Base-by-base conservation (phyloP, 495 filamentous ascomycete species). In the Aspergillus mulundensis region DNA sequence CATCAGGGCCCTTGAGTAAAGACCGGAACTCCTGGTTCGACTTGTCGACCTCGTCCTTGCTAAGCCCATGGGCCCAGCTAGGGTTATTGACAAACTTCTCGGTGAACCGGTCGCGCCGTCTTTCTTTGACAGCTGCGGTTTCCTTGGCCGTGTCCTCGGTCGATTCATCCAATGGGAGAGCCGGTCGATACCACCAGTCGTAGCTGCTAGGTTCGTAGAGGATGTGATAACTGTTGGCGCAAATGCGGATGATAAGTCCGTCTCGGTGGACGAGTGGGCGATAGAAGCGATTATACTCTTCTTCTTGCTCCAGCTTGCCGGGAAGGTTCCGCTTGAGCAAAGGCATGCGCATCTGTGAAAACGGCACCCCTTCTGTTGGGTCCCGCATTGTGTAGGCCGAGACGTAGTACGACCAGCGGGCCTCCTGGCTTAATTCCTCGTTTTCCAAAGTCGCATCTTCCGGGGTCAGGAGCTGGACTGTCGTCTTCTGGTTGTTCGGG, bases 401-500 rank as follows among this genome's bases (percentile, higher is more conserved):
- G 40, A 96, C 88, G 66, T 99, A 99, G 77, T 93, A 92, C 47
- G 88, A 87, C 93, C 93, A 97, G 48, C 78, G 79, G 43, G 80
- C 78, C 52, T 84, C 80, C 25, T 75, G 69, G 57, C 74, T 80
- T 28, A 87, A 66, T 20, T 81, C 78, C 30, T 80, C 78, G 50
- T 74, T 76, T 50, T 90, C 83, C 62, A 93, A 87, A 0, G 90
- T 95, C 5, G 85, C 82, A 59, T 96, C 91, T 57, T 91, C 89
- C 50, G 81, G 85, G 43, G 87, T 88, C 55, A 95, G 76, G 62
- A 91, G 84, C 46, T 85, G 85, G 1, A 91, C 68, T 8, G 78
- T 80, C 7, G 85, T 81, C 58, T 84, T 81, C 54, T 77, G 75
- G 47, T 78, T 79, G 20, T 68, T 61, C 6, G 86, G 81, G 63